Base-by-base conservation (phyloP, 768 basidiomycete genomes). In the Leucogyrophana mollusca region DNA sequence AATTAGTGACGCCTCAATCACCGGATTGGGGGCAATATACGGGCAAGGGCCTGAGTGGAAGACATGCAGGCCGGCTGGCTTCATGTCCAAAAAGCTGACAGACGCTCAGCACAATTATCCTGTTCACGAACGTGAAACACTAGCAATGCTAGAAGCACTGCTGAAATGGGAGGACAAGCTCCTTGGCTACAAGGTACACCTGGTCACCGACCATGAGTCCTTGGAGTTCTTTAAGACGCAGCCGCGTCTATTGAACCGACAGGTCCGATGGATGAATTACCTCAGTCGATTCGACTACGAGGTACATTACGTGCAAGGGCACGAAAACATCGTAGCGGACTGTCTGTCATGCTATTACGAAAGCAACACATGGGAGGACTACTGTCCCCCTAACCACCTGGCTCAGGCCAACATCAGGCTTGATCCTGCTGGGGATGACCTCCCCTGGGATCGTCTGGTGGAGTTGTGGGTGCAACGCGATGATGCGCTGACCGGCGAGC, bases 171-270 rank as follows among this genome's bases (percentile, higher is more conserved):
- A n/a, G n/a, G n/a, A n/a, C n/a, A n/a, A n/a, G n/a, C n/a, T n/a
- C n/a, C n/a, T n/a, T n/a, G n/a, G n/a, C n/a, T n/a, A n/a, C n/a
- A n/a, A n/a, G n/a, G n/a, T n/a, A n/a, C n/a, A n/a, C n/a, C n/a
- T n/a, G 18, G 52, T 67, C 8, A 64, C 66, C 1, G 67, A 68
- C 44, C 67, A 69, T 24, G 54, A 59, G 25, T 56, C 46, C 0
- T 53, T 68, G 0, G 51, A 48, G 4, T 47, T 53, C 39, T 37
- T 68, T 4, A 16, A 45, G 22, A 52, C 42, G 0, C 61, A 68
- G 32, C 45, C 45, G 32, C 45, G 58, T 14, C 17, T 67, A 36
- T 60, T 59, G 0, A 50, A 39, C 0, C 32, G 58, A 9, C 66
- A 67, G 46, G 46, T 45, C 0, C 46, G 58, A 0, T 68, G 66